These are phyloP conservation scores for Pythium plurisporium DNA, from an alignment of 352 stramenopile genomes.

Conservation along the genomic window DNA sequence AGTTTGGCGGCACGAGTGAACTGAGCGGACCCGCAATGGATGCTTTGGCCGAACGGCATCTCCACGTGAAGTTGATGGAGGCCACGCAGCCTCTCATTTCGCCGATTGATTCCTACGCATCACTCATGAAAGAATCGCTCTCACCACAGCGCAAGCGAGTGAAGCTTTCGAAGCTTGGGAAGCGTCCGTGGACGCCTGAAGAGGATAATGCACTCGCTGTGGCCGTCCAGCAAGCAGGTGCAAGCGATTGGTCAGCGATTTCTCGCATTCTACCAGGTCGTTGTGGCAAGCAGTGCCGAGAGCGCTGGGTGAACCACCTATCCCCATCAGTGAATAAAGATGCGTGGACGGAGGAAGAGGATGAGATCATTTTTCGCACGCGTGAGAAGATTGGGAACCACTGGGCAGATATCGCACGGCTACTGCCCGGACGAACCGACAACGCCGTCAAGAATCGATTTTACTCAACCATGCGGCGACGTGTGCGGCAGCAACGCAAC, in stretches of 20 bases:
- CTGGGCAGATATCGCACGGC: slow-evolving; percentile 96
- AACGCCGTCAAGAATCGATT: slow-evolving; percentile 98
- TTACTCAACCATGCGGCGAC: slow-evolving; percentile 77
- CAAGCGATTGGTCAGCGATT: slow-evolving; percentile 92
- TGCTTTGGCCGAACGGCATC: slow-evolving; percentile 17
- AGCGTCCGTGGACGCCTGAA: slow-evolving; percentile 56
- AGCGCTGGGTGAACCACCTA: slow-evolving; percentile 97
- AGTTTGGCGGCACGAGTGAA: neutral
- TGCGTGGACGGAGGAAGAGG: slow-evolving; percentile 91
- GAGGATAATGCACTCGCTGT: slow-evolving; percentile 57
- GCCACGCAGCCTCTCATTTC: slow-evolving; percentile 24
- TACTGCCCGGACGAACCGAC: slow-evolving; percentile 92
- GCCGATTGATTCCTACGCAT: slow-evolving; percentile 29
- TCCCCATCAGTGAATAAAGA: slow-evolving; percentile 93
- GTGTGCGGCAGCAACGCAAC: slow-evolving; percentile 51
- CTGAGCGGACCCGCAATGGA: neutral
- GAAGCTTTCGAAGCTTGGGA: slow-evolving; percentile 60
- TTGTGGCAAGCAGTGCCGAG: slow-evolving; percentile 95
- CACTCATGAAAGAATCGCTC: slow-evolving; percentile 39
- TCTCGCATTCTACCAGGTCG: slow-evolving; percentile 88
- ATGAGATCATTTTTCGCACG: slow-evolving; percentile 82
- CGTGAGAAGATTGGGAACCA: slow-evolving; percentile 90
- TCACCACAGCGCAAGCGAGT: slow-evolving; percentile 59
- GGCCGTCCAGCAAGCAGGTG: slow-evolving; percentile 47
- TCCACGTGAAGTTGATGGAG: slow-evolving; percentile 31